Conservation (phyloP, 2,329 filamentous ascomycete genomes). For the Epichloe aotearoae region DNA sequence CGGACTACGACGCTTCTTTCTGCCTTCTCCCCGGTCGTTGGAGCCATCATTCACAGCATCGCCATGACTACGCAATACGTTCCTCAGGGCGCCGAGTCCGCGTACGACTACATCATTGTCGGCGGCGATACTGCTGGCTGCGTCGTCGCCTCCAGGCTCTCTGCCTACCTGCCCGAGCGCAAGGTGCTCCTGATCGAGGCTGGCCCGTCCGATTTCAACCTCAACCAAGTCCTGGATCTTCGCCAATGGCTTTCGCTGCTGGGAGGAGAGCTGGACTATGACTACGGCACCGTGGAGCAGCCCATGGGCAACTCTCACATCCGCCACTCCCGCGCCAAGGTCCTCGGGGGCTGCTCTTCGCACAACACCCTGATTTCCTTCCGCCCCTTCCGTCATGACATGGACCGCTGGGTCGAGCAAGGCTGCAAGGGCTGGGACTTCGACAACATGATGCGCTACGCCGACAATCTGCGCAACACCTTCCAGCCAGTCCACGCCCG, state of each 20-base stretch:
- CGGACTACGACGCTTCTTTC: background rate
- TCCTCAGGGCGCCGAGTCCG: conserved; percentile 47
- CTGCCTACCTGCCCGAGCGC: conserved; percentile 73
- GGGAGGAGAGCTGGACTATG: conserved; percentile 80
- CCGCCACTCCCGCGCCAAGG: conserved; percentile 83
- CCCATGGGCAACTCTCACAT: conserved; percentile 87
- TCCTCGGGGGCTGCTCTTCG: conserved; percentile 86
- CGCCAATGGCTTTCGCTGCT: conserved; percentile 79
- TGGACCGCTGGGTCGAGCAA: conserved; percentile 68
- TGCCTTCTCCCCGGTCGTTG: no score
- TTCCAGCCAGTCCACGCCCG: conserved; percentile 75
- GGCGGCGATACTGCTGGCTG: conserved; percentile 80
- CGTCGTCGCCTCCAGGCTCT: conserved; percentile 66
- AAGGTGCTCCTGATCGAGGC: conserved; percentile 75
- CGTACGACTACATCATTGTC: conserved; percentile 75
- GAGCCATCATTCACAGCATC: conserved; percentile 3
- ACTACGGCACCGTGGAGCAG: conserved; percentile 81
- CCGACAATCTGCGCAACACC: conserved; percentile 81
- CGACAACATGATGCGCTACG: conserved; percentile 65
- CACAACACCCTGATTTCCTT: conserved; percentile 93
- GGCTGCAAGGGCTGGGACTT: conserved; percentile 82
- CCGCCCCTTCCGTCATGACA: conserved; percentile 80
- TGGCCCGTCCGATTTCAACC: conserved; percentile 78
- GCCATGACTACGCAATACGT: conserved; percentile 57
- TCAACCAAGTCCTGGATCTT: conserved; percentile 73